These are phyloP conservation scores for Nothophytophthora sp. DNA, from an alignment of 352 stramenopile genomes.

Conservation along the genomic window DNA sequence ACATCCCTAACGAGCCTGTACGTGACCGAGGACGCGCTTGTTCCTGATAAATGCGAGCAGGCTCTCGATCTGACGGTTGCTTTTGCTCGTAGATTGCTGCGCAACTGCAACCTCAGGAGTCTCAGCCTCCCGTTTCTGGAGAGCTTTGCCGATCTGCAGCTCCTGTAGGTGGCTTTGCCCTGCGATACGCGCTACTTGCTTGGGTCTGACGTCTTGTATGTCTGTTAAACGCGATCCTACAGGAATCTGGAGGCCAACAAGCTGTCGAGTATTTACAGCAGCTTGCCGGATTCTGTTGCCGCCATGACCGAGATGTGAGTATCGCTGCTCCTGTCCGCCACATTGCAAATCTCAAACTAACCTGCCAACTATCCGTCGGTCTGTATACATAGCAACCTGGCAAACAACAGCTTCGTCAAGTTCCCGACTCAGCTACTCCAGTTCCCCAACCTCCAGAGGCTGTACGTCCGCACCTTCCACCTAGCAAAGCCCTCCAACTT, in stretches of 20 bases:
- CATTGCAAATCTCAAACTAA: no score
- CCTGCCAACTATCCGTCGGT: no score
- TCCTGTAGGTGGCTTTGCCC: constrained; percentile 35
- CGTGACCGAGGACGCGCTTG: constrained; percentile 3
- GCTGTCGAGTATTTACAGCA: constrained; percentile 37
- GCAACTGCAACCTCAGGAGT: constrained; percentile 29
- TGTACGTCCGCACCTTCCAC: constrained; percentile 27
- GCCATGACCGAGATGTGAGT: constrained; percentile 33
- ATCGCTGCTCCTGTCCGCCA: no score
- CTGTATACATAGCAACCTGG: constrained; percentile 33
- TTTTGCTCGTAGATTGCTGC: constrained; percentile 18
- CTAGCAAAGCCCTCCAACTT: background rate
- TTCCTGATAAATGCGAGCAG: background rate
- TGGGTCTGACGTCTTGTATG: background rate
- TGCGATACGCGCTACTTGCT: background rate
- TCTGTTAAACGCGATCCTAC: background rate
- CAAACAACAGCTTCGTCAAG: constrained; percentile 41
- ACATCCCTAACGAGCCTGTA: constrained; percentile 33
- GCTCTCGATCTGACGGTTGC: background rate
- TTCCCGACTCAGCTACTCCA: constrained; percentile 44
- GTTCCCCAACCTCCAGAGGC: constrained; percentile 38
- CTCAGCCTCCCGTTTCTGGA: constrained; percentile 33
- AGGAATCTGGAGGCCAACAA: constrained; percentile 36
- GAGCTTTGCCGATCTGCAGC: constrained; percentile 24
- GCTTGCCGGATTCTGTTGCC: constrained; percentile 9